Conservation (phyloP, 2,329 filamentous ascomycete genomes). For the Thielaviopsis punctulata region DNA sequence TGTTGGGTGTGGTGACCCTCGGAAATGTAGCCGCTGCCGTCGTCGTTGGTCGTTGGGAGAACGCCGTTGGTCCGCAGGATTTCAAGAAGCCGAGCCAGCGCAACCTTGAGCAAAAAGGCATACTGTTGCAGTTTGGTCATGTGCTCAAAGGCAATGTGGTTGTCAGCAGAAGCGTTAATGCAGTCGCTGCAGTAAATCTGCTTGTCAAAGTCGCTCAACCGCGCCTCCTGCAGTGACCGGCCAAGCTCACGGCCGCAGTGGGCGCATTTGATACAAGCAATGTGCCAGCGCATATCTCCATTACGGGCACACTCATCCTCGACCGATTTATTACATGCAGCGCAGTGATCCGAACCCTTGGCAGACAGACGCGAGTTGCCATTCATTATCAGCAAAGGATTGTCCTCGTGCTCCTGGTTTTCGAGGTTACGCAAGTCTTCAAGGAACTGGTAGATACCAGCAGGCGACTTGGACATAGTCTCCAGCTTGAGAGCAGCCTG, state of each 20-base stretch:
- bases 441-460: constrained; percentile 68
- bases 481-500: constrained; percentile 87
- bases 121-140: constrained; percentile 87
- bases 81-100: constrained; percentile 72
- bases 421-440: constrained; percentile 63
- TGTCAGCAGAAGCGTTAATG: constrained; percentile 36
- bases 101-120: constrained; percentile 79
- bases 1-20: constrained; percentile 25
- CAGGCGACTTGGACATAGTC: constrained; percentile 56
- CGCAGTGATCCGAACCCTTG: constrained; percentile 71
- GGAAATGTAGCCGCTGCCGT: constrained; percentile 51
- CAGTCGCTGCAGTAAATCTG: constrained; percentile 58
- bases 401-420: constrained; percentile 47
- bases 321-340: constrained; percentile 66
- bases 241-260: constrained; percentile 49
- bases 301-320: constrained; percentile 80
- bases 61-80: constrained; percentile 73
- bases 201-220: constrained; percentile 50
- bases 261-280: constrained; percentile 63
- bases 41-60: constrained; percentile 57
- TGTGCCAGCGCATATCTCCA: constrained; percentile 66
- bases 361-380: constrained; percentile 51
- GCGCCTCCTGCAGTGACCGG: constrained; percentile 48
- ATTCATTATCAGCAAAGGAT: constrained; percentile 46
- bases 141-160: constrained; percentile 41